Base-by-base conservation (phyloP, 345 rosid species). In the Populus simonii region DNA sequence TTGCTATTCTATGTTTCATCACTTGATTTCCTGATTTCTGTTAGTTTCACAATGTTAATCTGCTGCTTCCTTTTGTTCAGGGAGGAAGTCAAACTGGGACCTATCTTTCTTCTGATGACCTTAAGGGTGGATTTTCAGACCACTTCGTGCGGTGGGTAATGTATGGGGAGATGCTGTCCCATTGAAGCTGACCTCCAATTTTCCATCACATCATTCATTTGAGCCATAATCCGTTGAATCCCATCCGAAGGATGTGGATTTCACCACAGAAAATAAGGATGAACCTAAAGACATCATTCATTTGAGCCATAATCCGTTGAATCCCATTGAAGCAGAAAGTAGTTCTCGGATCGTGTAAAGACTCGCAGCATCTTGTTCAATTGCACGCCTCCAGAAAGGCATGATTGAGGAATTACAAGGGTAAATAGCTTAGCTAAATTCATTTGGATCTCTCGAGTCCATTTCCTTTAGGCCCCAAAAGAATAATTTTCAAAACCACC, bases 111-210 rank as follows among this genome's bases (percentile, higher is more conserved):
- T 29, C 71, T 0, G 77, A 80, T 70, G 79, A 78, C 6, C 70
- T 57, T 41, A 31, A 68, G 59, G 71, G 74, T 45, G 85, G 81
- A 75, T 89, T 84, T 70, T 80, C 94, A 25, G 79, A 86, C 68
- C 84, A 88, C 63, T 96, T 91, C 66, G 74, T 61, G 43, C 82
- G 82, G 66, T 96, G 99, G 99, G 92, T 96, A 57, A 85, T 78
- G 38, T 75, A 89, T 22, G 98, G 93, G 55, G 93, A 84, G 66
- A 70, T 81, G 78, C 79, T 83, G 62, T 83, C 72, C 84, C 80
- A 17, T 16, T 81, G 80, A 77, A 59, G 36, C 80, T 17, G n/a
- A 38, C 15, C 11, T 3, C 63, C 27, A 6, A 63, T 68, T 71
- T 83, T 55, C 74, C 35, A 76, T 49, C 12, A 29, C 22, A 70